phyloP scores from a whole-genome alignment of 2,329 filamentous ascomycete genomes.

The Scedosporium boydii region DNA sequence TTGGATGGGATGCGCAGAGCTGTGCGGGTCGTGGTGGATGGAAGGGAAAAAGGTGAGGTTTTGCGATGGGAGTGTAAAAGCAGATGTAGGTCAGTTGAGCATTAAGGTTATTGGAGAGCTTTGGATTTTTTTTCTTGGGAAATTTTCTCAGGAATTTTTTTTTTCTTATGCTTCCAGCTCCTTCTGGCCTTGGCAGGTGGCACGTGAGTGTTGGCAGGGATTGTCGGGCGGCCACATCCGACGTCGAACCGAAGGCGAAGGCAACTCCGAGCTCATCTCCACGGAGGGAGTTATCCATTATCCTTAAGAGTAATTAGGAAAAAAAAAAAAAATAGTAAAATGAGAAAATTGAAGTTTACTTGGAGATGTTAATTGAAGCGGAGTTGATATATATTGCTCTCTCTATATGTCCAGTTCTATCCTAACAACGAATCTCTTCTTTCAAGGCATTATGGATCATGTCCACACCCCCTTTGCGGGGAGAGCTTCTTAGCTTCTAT shows the following conservation, averaged over 20 bases:
- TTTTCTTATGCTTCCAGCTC: neutral
- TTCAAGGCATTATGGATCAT: neutral
- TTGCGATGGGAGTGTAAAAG: neutral
- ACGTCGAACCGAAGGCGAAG: neutral
- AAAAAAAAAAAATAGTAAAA: neutral
- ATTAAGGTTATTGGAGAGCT: neutral
- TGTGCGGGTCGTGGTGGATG: neutral
- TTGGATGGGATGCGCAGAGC: neutral
- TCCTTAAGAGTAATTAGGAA: neutral
- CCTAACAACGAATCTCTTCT: neutral
- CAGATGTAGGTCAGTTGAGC: neutral
- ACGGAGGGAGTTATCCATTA: neutral
- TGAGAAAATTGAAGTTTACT: neutral
- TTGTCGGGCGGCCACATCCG: neutral
- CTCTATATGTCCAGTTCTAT: conserved; percentile 1
- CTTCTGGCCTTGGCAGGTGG: neutral
- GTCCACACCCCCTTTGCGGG: neutral
- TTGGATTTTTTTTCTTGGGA: neutral
- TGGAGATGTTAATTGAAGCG: neutral
- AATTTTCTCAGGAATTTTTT: neutral
- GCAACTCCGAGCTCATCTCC: neutral
- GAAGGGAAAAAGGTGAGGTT: neutral
- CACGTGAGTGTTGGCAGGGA: neutral
- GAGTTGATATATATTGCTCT: neutral
- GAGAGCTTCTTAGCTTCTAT: neutral